Conservation (phyloP, 257 asterid genomes). For the Solanum microdontum region DNA sequence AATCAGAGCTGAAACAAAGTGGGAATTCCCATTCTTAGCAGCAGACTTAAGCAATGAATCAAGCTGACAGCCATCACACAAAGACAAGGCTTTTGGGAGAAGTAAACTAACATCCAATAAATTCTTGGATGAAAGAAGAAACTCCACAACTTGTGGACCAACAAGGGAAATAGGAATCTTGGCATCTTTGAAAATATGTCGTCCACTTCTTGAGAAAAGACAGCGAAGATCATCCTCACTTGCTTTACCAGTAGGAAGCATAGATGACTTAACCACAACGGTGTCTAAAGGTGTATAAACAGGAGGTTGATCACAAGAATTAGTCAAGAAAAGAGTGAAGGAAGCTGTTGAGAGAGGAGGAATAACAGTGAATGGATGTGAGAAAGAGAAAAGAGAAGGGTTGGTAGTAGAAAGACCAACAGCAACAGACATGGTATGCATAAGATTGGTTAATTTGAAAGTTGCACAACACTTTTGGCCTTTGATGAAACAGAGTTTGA, state of each 20-base stretch:
- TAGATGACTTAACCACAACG: conserved; percentile 41
- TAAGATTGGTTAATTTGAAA: conserved; percentile 54
- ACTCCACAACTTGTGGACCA: conserved; percentile 47
- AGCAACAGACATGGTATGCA: conserved; percentile 91
- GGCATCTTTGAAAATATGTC: conserved; percentile 60
- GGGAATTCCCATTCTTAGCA: conserved; percentile 22
- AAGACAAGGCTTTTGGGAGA: conserved; percentile 33
- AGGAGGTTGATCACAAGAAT: conserved; percentile 37
- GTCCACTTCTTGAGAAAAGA: conserved; percentile 50
- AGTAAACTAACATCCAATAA: conserved; percentile 19
- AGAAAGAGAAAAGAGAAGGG: conserved; percentile 37
- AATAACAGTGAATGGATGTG: conserved; percentile 37
- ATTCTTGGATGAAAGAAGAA: conserved; percentile 25
- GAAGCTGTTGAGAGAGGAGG: conserved; percentile 55
- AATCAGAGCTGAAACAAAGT: conserved; percentile 25
- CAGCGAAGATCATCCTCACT: conserved; percentile 53
- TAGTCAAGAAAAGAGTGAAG: conserved; percentile 25
- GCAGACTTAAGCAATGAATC: conserved; percentile 35
- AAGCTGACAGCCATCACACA: conserved; percentile 42
- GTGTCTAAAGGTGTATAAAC: conserved; percentile 35
- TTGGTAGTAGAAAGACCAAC: conserved; percentile 50
- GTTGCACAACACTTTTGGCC: conserved; percentile 33
- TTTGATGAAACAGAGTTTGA: conserved; percentile 30
- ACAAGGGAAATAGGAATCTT: conserved; percentile 39
- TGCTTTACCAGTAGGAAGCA: conserved; percentile 81